phyloP scores from a whole-genome alignment of 2,329 filamentous ascomycete species.

The Paraconiothyrium brasiliense region DNA sequence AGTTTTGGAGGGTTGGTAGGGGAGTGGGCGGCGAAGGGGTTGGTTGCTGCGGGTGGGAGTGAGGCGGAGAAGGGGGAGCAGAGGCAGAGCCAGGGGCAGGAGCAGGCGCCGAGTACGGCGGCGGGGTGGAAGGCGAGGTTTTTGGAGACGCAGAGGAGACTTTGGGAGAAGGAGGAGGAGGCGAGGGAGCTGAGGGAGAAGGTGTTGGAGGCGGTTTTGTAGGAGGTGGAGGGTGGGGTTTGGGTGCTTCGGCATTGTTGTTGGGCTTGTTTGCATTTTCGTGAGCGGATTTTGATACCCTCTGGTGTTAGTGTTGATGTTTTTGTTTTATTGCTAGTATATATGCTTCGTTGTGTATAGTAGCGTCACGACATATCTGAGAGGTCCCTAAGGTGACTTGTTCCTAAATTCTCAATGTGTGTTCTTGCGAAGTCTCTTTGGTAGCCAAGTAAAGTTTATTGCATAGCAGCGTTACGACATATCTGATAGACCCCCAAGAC shows the following conservation, averaged over 20 bases:
- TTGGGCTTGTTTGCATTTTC: not conserved
- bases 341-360: not conserved
- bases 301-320: not conserved
- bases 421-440: too few relatives aligned
- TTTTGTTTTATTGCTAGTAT: not conserved
- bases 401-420: too few relatives aligned
- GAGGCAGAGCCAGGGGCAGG: slow-evolving; percentile 22
- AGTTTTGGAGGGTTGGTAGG: slow-evolving; percentile 54
- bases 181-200: slow-evolving; percentile 46
- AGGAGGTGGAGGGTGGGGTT: not conserved
- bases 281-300: slow-evolving; percentile 14
- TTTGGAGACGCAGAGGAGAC: slow-evolving; percentile 42
- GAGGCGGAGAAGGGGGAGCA: slow-evolving; percentile 17
- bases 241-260: slow-evolving; percentile 2
- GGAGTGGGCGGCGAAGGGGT: slow-evolving; percentile 54
- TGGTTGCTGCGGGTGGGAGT: slow-evolving; percentile 32
- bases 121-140: slow-evolving; percentile 48
- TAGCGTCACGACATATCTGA: not conserved
- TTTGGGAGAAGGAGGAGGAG: slow-evolving; percentile 49
- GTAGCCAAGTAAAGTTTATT: too few relatives aligned
- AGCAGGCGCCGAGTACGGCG: slow-evolving; percentile 25
- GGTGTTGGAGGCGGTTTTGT: slow-evolving; percentile 52
- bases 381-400: too few relatives aligned
- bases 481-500: too few relatives aligned
- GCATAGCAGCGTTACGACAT: not conserved